Evolutionary conservation across 2,329 filamentous ascomycete genomes (phyloP), one percentile per base, ranked within the genome.

Genomic region (Epichloe hybrida): DNA sequence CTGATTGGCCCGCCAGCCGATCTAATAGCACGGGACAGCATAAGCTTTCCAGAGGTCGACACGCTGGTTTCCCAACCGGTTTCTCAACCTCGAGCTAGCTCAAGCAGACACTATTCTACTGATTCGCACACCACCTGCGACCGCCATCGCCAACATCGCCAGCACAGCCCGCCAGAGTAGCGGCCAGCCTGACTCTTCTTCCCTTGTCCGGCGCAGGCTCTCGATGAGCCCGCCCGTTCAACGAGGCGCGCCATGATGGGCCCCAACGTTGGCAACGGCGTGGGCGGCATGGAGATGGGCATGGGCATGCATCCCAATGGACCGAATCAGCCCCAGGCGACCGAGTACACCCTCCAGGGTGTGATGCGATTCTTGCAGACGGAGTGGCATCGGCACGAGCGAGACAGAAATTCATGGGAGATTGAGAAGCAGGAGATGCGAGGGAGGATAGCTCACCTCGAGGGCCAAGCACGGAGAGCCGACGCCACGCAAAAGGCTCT

Each of bases 361-460:
- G 93, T 98, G 38, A 98, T 98, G 93, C 90, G 93, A 69, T 98
- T 98, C 67, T 81, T 98, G 39, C 93, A 98, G 72, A 93, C 93
- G 46, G 91, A 98, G 79, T 98, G 93, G 93, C 93, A 98, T 70
- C 85, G 88, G 59, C 91, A 98, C 68, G 93, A 98, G 71, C 86
- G 93, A 69, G 93, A 96, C 65, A 83, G 93, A 61, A 98, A 98
- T 70, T 84, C 89, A 38, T 98, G 93, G 93, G 93, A 98, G 69
- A 98, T 98, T 65, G 93, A 98, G 70, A 84, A 89, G 64, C 93
- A 95, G 61, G 93, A 98, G 72, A 97, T 98, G 93, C 95, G 95
- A 73, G 89, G 88, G 58, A 84, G 94, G 63, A 96, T 98, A 71
- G 91, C 91, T 48, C 86, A 87, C 62, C 80, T 97, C 57, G 93